Evolutionary conservation across 106 monocot genomes (phyloP).

Genomic region (Iris macrosiphon): DNA sequence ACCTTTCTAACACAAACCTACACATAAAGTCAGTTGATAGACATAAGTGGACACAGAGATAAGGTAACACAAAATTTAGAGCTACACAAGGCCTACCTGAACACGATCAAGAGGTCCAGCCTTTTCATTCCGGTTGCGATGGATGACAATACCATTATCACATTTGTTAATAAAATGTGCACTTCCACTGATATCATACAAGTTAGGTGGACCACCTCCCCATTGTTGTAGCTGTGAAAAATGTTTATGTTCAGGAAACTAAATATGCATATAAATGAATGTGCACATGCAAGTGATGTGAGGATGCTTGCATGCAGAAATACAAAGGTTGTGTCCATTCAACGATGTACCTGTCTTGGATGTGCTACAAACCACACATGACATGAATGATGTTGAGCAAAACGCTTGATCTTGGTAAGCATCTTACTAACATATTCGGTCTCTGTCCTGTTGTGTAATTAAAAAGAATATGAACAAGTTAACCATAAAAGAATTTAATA

Average conservation of each 20-base stretch:
- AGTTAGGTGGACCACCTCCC: slow-evolving; percentile 69
- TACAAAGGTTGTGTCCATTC: no score
- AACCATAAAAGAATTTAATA: no score
- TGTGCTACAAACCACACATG: slow-evolving; percentile 33
- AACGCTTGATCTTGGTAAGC: slow-evolving; percentile 81
- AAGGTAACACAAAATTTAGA: no score
- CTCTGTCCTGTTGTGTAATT: slow-evolving; percentile 60
- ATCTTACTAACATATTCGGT: slow-evolving; percentile 96
- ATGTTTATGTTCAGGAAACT: not conserved
- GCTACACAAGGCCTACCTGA: slow-evolving; percentile 50
- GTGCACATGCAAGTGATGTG: no score
- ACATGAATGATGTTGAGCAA: slow-evolving; percentile 46
- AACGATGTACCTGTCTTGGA: slow-evolving; percentile 16
- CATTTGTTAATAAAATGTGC: slow-evolving; percentile 98
- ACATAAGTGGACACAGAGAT: no score
- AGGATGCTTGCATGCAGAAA: no score
- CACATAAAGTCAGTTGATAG: no score
- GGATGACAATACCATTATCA: slow-evolving; percentile 93
- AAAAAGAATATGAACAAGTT: not conserved
- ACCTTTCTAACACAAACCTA: slow-evolving; percentile 89
- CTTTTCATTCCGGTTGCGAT: slow-evolving; percentile 64
- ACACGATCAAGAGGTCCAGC: slow-evolving; percentile 56
- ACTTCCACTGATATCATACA: slow-evolving; percentile 99
- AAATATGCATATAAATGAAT: not conserved
- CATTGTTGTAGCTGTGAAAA: slow-evolving; percentile 69